Evolutionary conservation across 805 yeast genomes (phyloP), one percentile per base, ranked within the genome.

Genomic region (Hanseniaspora lindneri): DNA sequence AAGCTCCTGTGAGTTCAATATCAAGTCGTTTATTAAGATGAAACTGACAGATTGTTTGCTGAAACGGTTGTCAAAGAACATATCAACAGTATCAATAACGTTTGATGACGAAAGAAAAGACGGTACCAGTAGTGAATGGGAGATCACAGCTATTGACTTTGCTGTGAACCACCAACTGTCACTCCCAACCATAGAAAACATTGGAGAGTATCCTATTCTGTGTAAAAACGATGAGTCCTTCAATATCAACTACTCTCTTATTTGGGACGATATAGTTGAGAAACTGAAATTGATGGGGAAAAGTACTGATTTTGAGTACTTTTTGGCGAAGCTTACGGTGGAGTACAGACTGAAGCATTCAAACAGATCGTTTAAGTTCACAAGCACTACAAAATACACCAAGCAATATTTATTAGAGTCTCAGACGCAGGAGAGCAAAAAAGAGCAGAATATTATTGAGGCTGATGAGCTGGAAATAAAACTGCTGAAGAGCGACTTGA

Each of bases 351-450:
- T 28, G 13, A 46, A 39, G 28, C 10, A 16, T 5, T 19, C 21
- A 11, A 39, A 39, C 20, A 46, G 44, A 39, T 21, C 25, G 5
- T 46, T 46, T 25, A 46, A 46, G 17, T 28, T 46, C n/a, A 17
- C 20, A 8, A 32, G 39, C 27, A 30, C 36, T 11, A 16, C 41
- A 17, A 46, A 39, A 20, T 46, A 46, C 25, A 32, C 43, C 17
- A 46, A 46, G 19, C 17, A 24, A 1, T 46, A 39, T 27, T 20
- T 46, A 16, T 23, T 36, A 3, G 33, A 16, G 8, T 8, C 6
- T 6, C 20, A 13, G 42, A 37, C 10, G 14, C 2, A 28, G 14
- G 4, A 29, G 23, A 16, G 3, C n/a, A n/a, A 29, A 28, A 7
- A 11, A 16, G 20, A 7, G 34, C 17, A 19, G 19, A 5, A 16